Conservation (phyloP, 441 rosid genomes). For the Geranium incanum region DNA sequence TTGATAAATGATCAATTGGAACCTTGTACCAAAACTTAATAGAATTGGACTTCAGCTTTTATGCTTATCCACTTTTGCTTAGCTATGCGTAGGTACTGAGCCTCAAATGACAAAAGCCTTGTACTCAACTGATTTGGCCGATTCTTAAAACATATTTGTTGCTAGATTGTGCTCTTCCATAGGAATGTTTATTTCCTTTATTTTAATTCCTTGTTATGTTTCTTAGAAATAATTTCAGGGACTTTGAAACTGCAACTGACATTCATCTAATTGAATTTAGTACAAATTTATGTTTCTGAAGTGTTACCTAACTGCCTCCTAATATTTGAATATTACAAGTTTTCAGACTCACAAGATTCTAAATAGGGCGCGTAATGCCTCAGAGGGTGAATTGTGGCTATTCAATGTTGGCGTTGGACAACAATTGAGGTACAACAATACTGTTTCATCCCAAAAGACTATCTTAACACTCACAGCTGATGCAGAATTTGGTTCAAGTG, state of each 20-base stretch:
- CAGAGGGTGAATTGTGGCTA: conserved; percentile 46
- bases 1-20: neutral
- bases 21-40: neutral
- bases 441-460: conserved; percentile 27
- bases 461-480: conserved; percentile 22
- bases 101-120: conserved; percentile 7
- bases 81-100: neutral
- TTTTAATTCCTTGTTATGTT: neutral
- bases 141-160: neutral
- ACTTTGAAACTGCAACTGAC: neutral
- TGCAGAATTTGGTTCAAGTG: conserved; percentile 34
- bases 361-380: conserved; percentile 41
- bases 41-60: neutral
- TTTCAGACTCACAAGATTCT: conserved; percentile 66
- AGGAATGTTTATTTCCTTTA: conserved; percentile 1
- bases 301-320: conserved; percentile 18
- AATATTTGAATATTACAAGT: conserved; percentile 25
- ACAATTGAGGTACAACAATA: conserved; percentile 31
- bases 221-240: neutral
- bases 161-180: neutral
- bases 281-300: neutral
- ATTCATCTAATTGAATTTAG: neutral
- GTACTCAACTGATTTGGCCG: neutral
- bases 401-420: conserved; percentile 38
- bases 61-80: neutral